Percentiles rank a stretch among this genome's conserved stretches.
These are phyloP conservation scores for Nemophila menziesii DNA, from an alignment of 257 asterid species.

Conservation along the genomic window DNA sequence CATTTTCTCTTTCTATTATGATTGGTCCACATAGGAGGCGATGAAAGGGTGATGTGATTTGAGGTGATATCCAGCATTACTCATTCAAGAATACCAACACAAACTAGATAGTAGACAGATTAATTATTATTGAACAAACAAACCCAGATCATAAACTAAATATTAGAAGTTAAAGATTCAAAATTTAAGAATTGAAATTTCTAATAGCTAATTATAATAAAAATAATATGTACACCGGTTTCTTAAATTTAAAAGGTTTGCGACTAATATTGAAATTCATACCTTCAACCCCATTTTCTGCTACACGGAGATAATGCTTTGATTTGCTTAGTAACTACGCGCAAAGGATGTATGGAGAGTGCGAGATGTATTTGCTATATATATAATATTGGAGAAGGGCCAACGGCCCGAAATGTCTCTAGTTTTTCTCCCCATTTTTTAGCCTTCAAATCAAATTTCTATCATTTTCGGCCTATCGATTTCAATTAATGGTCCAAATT, in stretches of 20 bases:
- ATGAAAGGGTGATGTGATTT: no score
- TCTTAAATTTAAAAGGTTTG: not conserved
- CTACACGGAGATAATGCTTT: not conserved
- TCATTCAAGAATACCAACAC: not conserved
- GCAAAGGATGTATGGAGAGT: not conserved
- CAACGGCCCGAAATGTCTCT: no score
- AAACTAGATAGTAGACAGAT: not conserved
- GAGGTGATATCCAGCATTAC: no score
- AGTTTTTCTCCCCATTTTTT: no score
- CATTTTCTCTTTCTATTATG: no score
- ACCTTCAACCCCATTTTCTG: slow-evolving; percentile 22
- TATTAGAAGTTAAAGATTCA: not conserved
- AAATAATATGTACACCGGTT: not conserved
- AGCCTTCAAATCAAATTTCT: no score
- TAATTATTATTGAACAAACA: no score
- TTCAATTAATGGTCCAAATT: no score
- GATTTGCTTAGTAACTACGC: not conserved
- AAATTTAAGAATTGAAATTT: not conserved
- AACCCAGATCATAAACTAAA: not conserved
- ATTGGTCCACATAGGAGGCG: no score
- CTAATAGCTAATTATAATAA: not conserved
- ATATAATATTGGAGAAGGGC: no score
- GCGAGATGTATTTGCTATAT: not conserved
- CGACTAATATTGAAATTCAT: not conserved
- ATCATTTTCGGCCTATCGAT: no score